A percentile compares a stretch with the other conserved stretches of the same genome.
Evolutionary conservation across 257 asterid species (phyloP).

Genomic region (Eucommia ulmoides): DNA sequence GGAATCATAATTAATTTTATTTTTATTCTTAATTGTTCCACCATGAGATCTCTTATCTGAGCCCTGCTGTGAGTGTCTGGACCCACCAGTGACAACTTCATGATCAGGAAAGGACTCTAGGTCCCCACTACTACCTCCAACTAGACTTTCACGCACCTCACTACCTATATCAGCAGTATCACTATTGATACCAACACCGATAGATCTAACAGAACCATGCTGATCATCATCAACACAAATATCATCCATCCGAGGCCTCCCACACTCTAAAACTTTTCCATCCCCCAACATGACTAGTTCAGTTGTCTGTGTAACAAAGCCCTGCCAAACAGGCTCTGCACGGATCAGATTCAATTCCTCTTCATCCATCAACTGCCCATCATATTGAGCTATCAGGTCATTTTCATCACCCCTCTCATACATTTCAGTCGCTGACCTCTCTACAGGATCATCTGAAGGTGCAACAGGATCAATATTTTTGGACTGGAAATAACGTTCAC

Average conservation of each 20-base stretch:
- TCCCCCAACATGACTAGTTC: slow-evolving; percentile 68
- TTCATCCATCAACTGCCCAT: slow-evolving; percentile 86
- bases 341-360: slow-evolving; percentile 76
- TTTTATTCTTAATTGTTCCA: slow-evolving; percentile 31
- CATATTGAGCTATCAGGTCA: slow-evolving; percentile 53
- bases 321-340: slow-evolving; percentile 91
- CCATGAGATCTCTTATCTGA: slow-evolving; percentile 31
- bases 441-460: slow-evolving; percentile 44
- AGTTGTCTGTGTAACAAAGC: slow-evolving; percentile 68
- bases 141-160: slow-evolving; percentile 76
- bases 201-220: slow-evolving; percentile 95
- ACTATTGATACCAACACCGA: slow-evolving; percentile 92
- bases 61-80: slow-evolving; percentile 32
- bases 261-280: slow-evolving; percentile 44
- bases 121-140: slow-evolving; percentile 92
- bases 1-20: slow-evolving; percentile 28
- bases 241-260: slow-evolving; percentile 57
- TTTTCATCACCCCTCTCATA: slow-evolving; percentile 34
- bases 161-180: slow-evolving; percentile 93
- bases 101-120: slow-evolving; percentile 59
- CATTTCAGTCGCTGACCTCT: slow-evolving; percentile 31
- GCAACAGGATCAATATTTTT: slow-evolving; percentile 43
- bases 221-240: slow-evolving; percentile 74
- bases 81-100: slow-evolving; percentile 30
- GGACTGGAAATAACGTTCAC: slow-evolving; percentile 60